Percentiles rank a stretch among this genome's conserved stretches.
phyloP scores from a whole-genome alignment of 306 rosid species.

The Prosopis cineraria region DNA sequence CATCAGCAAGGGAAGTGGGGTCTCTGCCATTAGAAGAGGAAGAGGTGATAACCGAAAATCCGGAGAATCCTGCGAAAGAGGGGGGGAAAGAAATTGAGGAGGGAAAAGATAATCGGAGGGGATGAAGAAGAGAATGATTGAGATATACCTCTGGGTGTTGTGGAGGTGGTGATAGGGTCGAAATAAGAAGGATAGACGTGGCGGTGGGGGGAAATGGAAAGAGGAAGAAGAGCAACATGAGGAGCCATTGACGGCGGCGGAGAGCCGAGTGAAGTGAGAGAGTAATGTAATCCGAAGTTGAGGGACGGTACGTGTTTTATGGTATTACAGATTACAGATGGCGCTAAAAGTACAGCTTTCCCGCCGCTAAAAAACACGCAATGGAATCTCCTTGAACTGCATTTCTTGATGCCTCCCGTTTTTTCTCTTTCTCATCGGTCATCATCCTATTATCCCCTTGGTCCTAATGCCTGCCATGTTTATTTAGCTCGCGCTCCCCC shows the following conservation, averaged over 20 bases:
- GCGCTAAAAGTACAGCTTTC: no score
- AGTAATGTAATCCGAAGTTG: background rate
- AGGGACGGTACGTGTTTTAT: background rate
- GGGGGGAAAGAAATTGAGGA: background rate
- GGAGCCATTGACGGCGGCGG: conserved; percentile 49
- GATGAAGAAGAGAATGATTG: background rate
- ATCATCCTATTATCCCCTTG: no score
- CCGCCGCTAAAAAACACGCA: background rate
- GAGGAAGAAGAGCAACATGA: conserved; percentile 44
- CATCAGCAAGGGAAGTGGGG: conserved; percentile 51
- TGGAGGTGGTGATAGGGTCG: conserved; percentile 35
- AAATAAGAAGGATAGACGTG: conserved; percentile 32
- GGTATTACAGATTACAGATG: no score
- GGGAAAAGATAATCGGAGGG: background rate
- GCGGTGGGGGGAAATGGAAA: conserved; percentile 39
- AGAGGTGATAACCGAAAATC: conserved; percentile 45
- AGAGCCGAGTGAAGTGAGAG: background rate
- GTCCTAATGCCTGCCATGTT: no score
- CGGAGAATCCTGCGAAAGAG: conserved; percentile 40
- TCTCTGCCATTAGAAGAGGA: conserved; percentile 74
- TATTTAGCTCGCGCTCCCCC: no score
- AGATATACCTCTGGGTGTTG: conserved; percentile 46
- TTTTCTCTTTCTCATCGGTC: no score
- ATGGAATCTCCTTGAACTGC: background rate
- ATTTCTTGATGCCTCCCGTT: background rate